A percentile compares a stretch with the other conserved stretches of the same genome.
These are phyloP conservation scores for Lithospermum erythrorhizon DNA, from an alignment of 257 asterid genomes.

Conservation along the genomic window DNA sequence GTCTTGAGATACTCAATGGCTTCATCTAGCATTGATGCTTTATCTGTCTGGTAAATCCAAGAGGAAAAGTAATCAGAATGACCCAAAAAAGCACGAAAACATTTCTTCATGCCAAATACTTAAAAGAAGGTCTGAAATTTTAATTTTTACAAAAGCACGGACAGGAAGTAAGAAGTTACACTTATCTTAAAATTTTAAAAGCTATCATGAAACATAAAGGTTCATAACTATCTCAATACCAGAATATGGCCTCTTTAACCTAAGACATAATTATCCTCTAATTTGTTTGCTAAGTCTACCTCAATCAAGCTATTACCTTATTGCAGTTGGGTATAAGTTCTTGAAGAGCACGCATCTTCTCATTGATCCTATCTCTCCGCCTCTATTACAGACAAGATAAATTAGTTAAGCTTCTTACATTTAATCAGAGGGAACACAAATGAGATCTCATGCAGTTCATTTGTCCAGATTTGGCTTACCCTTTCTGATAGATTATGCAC, in stretches of 20 bases:
- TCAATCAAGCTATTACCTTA: slow-evolving; percentile 35
- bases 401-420: slow-evolving; percentile 1
- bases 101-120: background rate
- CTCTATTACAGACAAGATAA: slow-evolving; percentile 28
- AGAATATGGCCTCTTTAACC: too few species aligned
- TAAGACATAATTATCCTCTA: background rate
- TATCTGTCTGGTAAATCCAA: slow-evolving; percentile 50
- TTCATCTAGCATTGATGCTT: slow-evolving; percentile 83
- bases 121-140: too few species aligned
- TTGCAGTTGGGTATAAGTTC: slow-evolving; percentile 84
- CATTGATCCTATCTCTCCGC: slow-evolving; percentile 87
- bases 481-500: slow-evolving; percentile 72
- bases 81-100: background rate
- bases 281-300: background rate
- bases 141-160: background rate
- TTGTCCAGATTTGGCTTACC: slow-evolving; percentile 18
- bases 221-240: background rate
- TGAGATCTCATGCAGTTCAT: background rate
- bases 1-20: slow-evolving; percentile 80
- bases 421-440: background rate
- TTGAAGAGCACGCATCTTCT: slow-evolving; percentile 66
- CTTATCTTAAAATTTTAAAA: too few species aligned
- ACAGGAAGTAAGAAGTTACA: background rate
- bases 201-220: background rate
- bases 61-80: background rate